Conservation (phyloP, 371 early-diverging fungal genomes). For the Syncephalastrum sp. region DNA sequence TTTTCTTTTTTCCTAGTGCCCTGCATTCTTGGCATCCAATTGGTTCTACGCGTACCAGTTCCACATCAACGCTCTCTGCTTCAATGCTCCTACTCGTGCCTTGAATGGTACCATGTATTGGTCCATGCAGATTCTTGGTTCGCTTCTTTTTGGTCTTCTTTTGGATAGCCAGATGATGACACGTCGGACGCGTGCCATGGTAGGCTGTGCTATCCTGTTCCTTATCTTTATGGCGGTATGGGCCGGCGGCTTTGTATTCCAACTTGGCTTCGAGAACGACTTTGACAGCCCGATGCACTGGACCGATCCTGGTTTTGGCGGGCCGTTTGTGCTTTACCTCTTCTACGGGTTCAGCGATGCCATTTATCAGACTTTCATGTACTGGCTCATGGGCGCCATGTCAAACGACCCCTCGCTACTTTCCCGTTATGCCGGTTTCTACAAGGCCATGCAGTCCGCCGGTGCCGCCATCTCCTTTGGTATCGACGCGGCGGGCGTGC, state of each 20-base stretch:
- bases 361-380: conserved; percentile 63
- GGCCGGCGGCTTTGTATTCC: conserved; percentile 57
- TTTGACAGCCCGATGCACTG: conserved; percentile 31
- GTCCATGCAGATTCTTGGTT: conserved; percentile 63
- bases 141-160: conserved; percentile 48
- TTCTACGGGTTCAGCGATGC: conserved; percentile 66
- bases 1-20: conserved; percentile 18
- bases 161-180: conserved; percentile 47
- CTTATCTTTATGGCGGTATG: conserved; percentile 53
- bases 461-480: conserved; percentile 33
- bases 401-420: conserved; percentile 61
- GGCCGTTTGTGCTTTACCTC: conserved; percentile 61
- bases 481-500: conserved; percentile 24
- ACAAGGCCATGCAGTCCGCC: conserved; percentile 62
- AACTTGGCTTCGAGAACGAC: conserved; percentile 38
- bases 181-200: conserved; percentile 52
- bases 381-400: conserved; percentile 75
- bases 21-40: conserved; percentile 68
- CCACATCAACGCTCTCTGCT: conserved; percentile 49
- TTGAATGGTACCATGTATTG: conserved; percentile 69
- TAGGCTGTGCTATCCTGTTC: conserved; percentile 44
- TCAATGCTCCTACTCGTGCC: conserved; percentile 54
- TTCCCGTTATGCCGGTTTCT: conserved; percentile 70
- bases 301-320: conserved; percentile 38
- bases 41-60: conserved; percentile 72